Evolutionary conservation across 768 basidiomycete species (phyloP).

Genomic region (Pulveroboletus frians): DNA sequence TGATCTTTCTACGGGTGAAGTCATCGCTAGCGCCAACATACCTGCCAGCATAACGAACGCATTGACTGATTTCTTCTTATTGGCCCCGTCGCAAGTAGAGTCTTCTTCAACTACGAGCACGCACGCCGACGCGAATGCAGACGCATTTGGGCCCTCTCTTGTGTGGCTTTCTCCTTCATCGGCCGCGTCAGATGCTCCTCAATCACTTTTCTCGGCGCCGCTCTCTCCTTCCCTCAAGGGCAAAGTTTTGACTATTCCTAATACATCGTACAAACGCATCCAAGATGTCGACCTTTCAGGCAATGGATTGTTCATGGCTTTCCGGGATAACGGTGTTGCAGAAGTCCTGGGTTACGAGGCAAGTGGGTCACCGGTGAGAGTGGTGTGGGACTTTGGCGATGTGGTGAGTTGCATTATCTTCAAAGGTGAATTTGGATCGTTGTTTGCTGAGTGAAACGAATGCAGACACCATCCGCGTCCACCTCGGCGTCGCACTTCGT

Average conservation of each 20-base stretch:
- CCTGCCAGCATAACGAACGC: slow-evolving; percentile 44
- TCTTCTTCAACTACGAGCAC: background rate
- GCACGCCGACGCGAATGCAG: background rate
- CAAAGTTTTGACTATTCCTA: slow-evolving; percentile 41
- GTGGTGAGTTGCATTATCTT: slow-evolving; percentile 35
- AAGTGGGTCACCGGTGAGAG: slow-evolving; percentile 37
- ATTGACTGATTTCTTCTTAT: slow-evolving; percentile 33
- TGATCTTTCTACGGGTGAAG: slow-evolving; percentile 46
- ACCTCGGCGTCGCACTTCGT: slow-evolving; percentile 50
- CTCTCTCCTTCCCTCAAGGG: slow-evolving; percentile 49
- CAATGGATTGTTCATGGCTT: slow-evolving; percentile 57
- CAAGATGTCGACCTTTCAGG: slow-evolving; percentile 56
- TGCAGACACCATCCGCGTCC: slow-evolving; percentile 38
- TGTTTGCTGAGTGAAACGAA: background rate
- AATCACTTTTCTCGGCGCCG: slow-evolving; percentile 30
- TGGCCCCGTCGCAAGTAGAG: slow-evolving; percentile 22
- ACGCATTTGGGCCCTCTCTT: slow-evolving; percentile 18
- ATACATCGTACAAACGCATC: slow-evolving; percentile 45
- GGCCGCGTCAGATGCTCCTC: slow-evolving; percentile 3
- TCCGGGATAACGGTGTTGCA: slow-evolving; percentile 50
- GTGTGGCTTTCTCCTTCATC: slow-evolving; percentile 34
- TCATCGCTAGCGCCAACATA: slow-evolving; percentile 46
- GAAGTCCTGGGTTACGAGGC: slow-evolving; percentile 46
- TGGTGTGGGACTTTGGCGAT: slow-evolving; percentile 52
- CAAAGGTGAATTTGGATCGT: background rate